Evolutionary conservation across 2,329 filamentous ascomycete genomes (phyloP).

Genomic region (Cephalotrichum gorgonifer): DNA sequence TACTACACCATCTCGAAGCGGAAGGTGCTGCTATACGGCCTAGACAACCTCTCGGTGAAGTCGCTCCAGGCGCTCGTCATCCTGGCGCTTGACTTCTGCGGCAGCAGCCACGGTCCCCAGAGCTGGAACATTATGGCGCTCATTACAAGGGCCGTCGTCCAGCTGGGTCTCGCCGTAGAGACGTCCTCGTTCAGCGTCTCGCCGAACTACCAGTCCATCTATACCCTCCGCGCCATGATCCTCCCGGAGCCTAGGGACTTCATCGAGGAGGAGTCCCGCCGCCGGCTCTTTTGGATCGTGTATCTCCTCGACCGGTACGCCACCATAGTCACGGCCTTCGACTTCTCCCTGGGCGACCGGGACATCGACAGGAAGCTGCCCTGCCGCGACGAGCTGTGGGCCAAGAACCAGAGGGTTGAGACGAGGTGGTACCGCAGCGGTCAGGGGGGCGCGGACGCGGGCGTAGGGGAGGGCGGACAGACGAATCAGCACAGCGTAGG

Average conservation of each 20-base stretch:
- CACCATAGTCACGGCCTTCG: conserved; percentile 83
- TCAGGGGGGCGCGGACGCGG: conserved; percentile 27
- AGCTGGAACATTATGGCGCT: conserved; percentile 88
- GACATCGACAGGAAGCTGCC: conserved; percentile 82
- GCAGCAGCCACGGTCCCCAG: conserved; percentile 79
- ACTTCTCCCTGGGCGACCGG: conserved; percentile 80
- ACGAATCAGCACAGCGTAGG: conserved; percentile 52
- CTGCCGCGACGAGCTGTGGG: conserved; percentile 78
- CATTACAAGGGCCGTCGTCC: conserved; percentile 80
- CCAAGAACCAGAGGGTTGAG: conserved; percentile 73
- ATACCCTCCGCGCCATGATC: conserved; percentile 76
- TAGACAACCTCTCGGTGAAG: conserved; percentile 85
- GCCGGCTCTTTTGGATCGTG: conserved; percentile 88
- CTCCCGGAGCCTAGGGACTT: conserved; percentile 75
- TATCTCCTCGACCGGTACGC: conserved; percentile 85
- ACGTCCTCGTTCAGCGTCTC: conserved; percentile 68
- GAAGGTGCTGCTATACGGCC: conserved; percentile 74
- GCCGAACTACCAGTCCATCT: conserved; percentile 75
- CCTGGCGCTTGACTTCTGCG: conserved; percentile 72
- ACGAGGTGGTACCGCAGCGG: conserved; percentile 67
- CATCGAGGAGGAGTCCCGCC: conserved; percentile 78
- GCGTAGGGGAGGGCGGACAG: conserved; percentile 17
- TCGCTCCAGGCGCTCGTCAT: conserved; percentile 81
- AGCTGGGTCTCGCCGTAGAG: conserved; percentile 77
- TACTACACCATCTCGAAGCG: conserved; percentile 79